Base-by-base conservation (phyloP, 805 yeast species). In the Saccharomyces eubayanus region DNA sequence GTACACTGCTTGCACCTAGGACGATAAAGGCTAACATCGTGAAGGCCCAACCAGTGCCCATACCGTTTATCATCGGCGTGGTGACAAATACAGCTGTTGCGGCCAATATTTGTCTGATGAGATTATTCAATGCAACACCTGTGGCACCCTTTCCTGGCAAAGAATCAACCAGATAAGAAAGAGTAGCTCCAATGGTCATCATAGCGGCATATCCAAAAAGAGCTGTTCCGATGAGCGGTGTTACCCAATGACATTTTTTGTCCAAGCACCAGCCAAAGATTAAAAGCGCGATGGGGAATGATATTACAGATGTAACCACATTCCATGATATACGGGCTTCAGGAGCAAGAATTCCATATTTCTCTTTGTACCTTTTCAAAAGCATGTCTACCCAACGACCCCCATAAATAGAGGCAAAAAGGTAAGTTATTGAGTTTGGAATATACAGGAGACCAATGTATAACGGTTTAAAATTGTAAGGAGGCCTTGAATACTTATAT, bases 131-230 rank as follows among this genome's bases (percentile, higher is more conserved):
- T 0, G 96, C 96, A 49, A 89, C 87, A 0, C 95, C 96, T 0
- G 96, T 86, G 12, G 96, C 91, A 46, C 96, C 95, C 61, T 84
- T 77, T 0, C 96, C 95, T 0, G 96, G 96, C 47, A 89, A 74
- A 1, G 89, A 81, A 63, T 89, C 96, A 1, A 89, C 90, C 53
- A 89, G 71, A 63, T 88, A 89, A 0, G 96, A 88, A 2, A 85
- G 80, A 0, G 89, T 85, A 8, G 88, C 81, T 2, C 95, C 94
- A 59, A 88, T 87, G 3, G 87, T 81, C 69, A 88, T 80, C 94
- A 89, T 86, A 31, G 88, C 82, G 0, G 92, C 87, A 64, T 85
- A 82, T 0, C 96, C 96, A 67, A 84, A 87, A 6, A 87, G 55
- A 0, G 91, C 88, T 4, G 94, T 85, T 0, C 96, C 96, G 10